Evolutionary conservation across 345 rosid species (phyloP).

Genomic region (Eucalyptus regnans): DNA sequence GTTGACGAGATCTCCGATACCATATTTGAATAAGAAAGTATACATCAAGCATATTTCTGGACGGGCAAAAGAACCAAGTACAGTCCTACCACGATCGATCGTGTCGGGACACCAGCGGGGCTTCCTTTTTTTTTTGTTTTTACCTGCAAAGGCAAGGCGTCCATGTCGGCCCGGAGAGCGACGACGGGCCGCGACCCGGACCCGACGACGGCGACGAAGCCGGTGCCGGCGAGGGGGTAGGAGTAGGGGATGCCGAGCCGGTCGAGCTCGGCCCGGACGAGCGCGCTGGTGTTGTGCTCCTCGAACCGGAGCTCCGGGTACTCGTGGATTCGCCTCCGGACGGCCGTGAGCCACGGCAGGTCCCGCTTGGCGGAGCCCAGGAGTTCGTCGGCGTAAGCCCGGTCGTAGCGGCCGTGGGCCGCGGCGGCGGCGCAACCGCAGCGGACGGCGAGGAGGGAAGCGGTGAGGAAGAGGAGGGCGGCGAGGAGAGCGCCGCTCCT

Average conservation of each 20-base stretch:
- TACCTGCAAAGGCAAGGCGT: constrained; percentile 65
- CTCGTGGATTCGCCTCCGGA: constrained; percentile 73
- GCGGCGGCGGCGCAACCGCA: background rate
- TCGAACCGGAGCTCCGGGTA: constrained; percentile 74
- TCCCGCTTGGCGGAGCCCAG: constrained; percentile 30
- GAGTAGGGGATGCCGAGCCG: constrained; percentile 38
- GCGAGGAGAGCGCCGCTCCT: background rate
- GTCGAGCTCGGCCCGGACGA: constrained; percentile 56
- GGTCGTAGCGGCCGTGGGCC: background rate
- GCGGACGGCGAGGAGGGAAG: background rate
- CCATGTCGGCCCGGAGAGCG: constrained; percentile 90
- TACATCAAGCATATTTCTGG: background rate
- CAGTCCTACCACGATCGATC: background rate
- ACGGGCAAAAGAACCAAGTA: background rate
- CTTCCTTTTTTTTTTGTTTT: background rate
- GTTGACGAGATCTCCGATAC: background rate
- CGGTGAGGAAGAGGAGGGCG: background rate
- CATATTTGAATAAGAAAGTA: background rate
- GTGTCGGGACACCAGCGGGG: background rate
- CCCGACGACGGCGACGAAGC: constrained; percentile 61
- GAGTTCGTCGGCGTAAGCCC: constrained; percentile 9
- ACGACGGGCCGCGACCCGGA: constrained; percentile 62
- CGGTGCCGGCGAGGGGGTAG: constrained; percentile 64
- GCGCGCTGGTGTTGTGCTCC: constrained; percentile 62
- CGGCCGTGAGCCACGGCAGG: constrained; percentile 46